phyloP scores from a whole-genome alignment of 768 basidiomycete species.

The Kwoniella dendrophila region DNA sequence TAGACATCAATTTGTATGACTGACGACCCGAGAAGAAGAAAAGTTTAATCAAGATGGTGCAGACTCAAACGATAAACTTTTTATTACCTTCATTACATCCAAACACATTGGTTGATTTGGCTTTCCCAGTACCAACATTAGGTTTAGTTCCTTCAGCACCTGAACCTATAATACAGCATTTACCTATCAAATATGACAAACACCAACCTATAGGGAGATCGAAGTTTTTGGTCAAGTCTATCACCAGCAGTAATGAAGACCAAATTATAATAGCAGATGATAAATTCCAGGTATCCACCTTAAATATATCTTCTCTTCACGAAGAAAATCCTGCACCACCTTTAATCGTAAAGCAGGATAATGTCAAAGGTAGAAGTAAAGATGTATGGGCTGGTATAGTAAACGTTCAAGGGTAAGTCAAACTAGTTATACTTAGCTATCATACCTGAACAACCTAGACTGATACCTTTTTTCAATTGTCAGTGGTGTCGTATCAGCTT shows the following conservation, averaged over 20 bases:
- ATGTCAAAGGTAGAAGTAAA: constrained; percentile 26
- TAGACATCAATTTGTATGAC: too few relatives aligned
- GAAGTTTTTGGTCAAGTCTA: constrained; percentile 34
- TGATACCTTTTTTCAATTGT: not conserved
- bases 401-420: constrained; percentile 31
- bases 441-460: not conserved
- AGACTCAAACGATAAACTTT: constrained; percentile 32
- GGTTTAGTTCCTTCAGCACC: constrained; percentile 19
- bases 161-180: constrained; percentile 47
- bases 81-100: constrained; percentile 51
- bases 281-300: constrained; percentile 33
- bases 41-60: constrained; percentile 7
- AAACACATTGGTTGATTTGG: constrained; percentile 46
- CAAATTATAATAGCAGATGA: constrained; percentile 41
- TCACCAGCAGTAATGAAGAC: not conserved
- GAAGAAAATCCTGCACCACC: constrained; percentile 34
- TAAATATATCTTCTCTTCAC: constrained; percentile 18
- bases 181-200: constrained; percentile 41
- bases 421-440: not conserved
- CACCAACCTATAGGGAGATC: constrained; percentile 38
- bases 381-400: constrained; percentile 49
- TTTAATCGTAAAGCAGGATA: constrained; percentile 36
- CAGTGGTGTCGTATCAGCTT: constrained; percentile 39
- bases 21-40: not conserved
- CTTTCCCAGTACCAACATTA: constrained; percentile 31